Conservation (phyloP, 2,329 filamentous ascomycete species). For the Xylogone sp. region DNA sequence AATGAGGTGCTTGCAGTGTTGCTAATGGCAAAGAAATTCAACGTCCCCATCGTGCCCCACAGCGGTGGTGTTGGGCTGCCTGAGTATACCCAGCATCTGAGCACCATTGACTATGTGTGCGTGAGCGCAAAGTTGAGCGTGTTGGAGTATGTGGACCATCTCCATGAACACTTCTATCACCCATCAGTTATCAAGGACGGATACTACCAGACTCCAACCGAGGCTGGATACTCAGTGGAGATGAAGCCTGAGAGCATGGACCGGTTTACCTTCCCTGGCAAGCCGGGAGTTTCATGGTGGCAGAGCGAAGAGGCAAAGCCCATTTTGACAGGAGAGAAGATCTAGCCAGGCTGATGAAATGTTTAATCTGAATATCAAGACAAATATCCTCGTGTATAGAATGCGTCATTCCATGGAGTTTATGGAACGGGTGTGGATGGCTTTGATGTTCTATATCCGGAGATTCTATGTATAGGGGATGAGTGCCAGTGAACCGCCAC, state of each 20-base stretch:
- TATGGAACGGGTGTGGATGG: constrained; percentile 18
- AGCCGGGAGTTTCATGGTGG: constrained; percentile 82
- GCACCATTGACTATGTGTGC: constrained; percentile 88
- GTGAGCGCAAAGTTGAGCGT: constrained; percentile 78
- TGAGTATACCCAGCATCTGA: constrained; percentile 91
- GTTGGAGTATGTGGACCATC: constrained; percentile 87
- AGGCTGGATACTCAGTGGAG: constrained; percentile 87
- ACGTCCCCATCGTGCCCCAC: constrained; percentile 82
- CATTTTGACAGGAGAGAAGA: constrained; percentile 29
- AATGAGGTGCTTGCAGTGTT: constrained; percentile 86
- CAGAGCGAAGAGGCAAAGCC: constrained; percentile 51
- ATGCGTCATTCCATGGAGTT: constrained; percentile 1
- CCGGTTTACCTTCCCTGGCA: constrained; percentile 69
- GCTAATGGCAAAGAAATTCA: constrained; percentile 48
- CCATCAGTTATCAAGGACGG: constrained; percentile 77
- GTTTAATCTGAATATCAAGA: constrained; percentile 11
- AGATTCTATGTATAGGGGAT: no score
- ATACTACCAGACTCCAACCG: constrained; percentile 80
- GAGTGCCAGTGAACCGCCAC: no score
- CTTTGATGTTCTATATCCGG: constrained; percentile 29
- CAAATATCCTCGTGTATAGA: constrained; percentile 1
- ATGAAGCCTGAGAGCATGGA: constrained; percentile 91
- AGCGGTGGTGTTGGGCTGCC: constrained; percentile 85
- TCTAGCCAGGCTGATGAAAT: constrained; percentile 14
- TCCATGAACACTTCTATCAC: constrained; percentile 90